These are phyloP conservation scores for Rutstroemia sp. DNA, from an alignment of 2,329 filamentous ascomycete species.

Conservation along the genomic window DNA sequence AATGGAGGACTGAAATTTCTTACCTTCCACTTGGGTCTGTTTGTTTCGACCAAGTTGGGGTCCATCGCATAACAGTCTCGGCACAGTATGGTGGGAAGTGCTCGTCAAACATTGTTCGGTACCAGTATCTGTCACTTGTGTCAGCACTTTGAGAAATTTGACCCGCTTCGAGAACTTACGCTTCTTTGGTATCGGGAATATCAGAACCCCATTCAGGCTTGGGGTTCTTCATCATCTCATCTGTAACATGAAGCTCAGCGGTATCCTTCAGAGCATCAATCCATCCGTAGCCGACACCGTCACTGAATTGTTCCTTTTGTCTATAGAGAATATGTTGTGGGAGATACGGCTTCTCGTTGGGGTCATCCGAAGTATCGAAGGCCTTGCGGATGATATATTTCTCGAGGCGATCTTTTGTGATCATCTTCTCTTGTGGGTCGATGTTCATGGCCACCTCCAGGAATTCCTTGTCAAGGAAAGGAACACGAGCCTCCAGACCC, in stretches of 20 bases:
- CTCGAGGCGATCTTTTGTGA: constrained; percentile 66
- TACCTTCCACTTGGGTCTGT: constrained; percentile 76
- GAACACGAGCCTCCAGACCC: constrained; percentile 95
- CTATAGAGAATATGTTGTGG: constrained; percentile 94
- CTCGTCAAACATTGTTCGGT: constrained; percentile 97
- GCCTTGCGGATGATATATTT: constrained; percentile 98
- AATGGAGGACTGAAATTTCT: constrained; percentile 1
- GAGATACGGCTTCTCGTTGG: constrained; percentile 75
- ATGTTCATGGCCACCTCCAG: constrained; percentile 89
- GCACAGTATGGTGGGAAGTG: constrained; percentile 92
- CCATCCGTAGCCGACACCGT: constrained; percentile 98
- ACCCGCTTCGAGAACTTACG: constrained; percentile 45
- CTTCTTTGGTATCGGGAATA: constrained; percentile 93
- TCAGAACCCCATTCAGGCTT: constrained; percentile 94
- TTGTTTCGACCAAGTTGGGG: constrained; percentile 95
- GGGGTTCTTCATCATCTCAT: constrained; percentile 98
- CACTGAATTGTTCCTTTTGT: constrained; percentile 99
- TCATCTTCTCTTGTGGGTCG: constrained; percentile 93
- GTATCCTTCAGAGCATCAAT: constrained; percentile 96
- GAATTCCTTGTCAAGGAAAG: constrained; percentile 97
- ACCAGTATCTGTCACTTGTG: constrained; percentile 67
- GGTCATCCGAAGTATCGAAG: constrained; percentile 88
- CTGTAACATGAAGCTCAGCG: constrained; percentile 80
- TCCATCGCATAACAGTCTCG: constrained; percentile 91
- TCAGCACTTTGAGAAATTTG: background rate